Evolutionary conservation across 805 yeast genomes (phyloP), one percentile per base, ranked within the genome.

Genomic region (Candida nemodendra): DNA sequence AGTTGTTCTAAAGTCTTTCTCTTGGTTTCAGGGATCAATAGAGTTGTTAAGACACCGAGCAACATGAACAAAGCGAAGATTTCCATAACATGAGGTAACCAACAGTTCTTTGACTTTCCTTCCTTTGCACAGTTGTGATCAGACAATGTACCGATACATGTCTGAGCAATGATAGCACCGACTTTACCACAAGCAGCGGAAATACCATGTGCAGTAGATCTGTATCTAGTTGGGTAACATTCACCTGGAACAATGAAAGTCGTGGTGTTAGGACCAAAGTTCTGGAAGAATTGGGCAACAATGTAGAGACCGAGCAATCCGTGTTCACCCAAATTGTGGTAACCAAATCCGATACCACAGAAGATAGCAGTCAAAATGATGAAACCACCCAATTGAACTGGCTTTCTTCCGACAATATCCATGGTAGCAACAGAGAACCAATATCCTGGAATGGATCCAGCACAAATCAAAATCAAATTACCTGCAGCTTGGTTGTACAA

Each of bases 371-470:
- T 85, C 59, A 87, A 74, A 36, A 85, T 57, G 48, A 74, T 42
- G 71, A 88, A 88, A 54, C 95, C 95, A 57, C 68, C 69, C 16
- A 86, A 42, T 71, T 89, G 96, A 47, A 88, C 69, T 47, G 89
- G 79, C 66, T 83, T 86, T 74, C 96, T 81, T 55, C 96, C 96
- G 51, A 88, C 53, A 26, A 68, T 72, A 66, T 88, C 96, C 44
- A 88, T 61, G 32, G 91, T 81, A 36, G 88, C 88, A 53, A 82
- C 87, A 22, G 91, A 62, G 44, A 74, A 69, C 96, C 96, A 88
- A 69, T 88, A 88, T 59, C 96, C 96, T 54, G 96, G 96, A 65
- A 88, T 78, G 31, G 93, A 76, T 73, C 97, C 96, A 40, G 97
- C 97, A 76, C 95, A 86, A 47, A 88, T 79, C 62, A 88, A 75